Percentiles rank a stretch among this genome's conserved stretches.
These are phyloP conservation scores for Wickerhamomyces sp. DNA, from an alignment of 1,139 yeast genomes.

Conservation along the genomic window DNA sequence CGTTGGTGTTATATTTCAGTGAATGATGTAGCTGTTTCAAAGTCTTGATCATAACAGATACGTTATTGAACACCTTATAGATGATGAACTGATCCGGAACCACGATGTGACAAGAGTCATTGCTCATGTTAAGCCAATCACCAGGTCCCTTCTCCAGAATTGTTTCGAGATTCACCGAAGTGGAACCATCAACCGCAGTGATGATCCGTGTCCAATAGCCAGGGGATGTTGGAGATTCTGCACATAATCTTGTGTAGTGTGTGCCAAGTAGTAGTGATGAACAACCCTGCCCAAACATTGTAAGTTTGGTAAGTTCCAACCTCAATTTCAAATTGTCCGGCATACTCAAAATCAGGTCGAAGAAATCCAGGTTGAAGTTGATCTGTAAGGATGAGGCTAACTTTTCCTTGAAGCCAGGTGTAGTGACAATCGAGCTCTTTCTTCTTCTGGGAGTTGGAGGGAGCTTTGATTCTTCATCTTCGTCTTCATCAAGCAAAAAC, in stretches of 20 bases:
- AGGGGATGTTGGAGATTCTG: slow-evolving; percentile 46
- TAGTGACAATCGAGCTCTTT: slow-evolving; percentile 3
- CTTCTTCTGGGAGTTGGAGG: slow-evolving; percentile 16
- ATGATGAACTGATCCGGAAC: slow-evolving; percentile 50
- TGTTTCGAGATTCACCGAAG: slow-evolving; percentile 20
- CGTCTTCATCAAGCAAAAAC: slow-evolving; percentile 27
- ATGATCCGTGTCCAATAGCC: slow-evolving; percentile 48
- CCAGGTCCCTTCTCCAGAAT: slow-evolving; percentile 26
- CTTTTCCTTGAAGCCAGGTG: slow-evolving; percentile 8
- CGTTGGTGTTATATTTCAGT: slow-evolving; percentile 35
- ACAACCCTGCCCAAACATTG: slow-evolving; percentile 21
- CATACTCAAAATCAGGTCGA: slow-evolving; percentile 28
- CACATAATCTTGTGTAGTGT: slow-evolving; percentile 42
- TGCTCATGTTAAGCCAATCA: slow-evolving; percentile 31
- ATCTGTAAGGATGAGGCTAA: slow-evolving; percentile 13
- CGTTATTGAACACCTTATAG: slow-evolving; percentile 55
- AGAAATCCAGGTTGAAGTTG: slow-evolving; percentile 21
- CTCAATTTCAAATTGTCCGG: slow-evolving; percentile 46
- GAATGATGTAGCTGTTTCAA: slow-evolving; percentile 49
- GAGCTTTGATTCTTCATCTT: slow-evolving; percentile 18
- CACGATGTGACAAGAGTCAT: slow-evolving; percentile 31
- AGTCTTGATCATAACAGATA: slow-evolving; percentile 49
- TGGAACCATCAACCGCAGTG: slow-evolving; percentile 34
- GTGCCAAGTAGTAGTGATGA: slow-evolving; percentile 23
- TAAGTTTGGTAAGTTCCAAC: slow-evolving; percentile 36